Evolutionary conservation across 345 rosid genomes (phyloP), one percentile per base, ranked within the genome.

Genomic region (Odontarrhena argentea): DNA sequence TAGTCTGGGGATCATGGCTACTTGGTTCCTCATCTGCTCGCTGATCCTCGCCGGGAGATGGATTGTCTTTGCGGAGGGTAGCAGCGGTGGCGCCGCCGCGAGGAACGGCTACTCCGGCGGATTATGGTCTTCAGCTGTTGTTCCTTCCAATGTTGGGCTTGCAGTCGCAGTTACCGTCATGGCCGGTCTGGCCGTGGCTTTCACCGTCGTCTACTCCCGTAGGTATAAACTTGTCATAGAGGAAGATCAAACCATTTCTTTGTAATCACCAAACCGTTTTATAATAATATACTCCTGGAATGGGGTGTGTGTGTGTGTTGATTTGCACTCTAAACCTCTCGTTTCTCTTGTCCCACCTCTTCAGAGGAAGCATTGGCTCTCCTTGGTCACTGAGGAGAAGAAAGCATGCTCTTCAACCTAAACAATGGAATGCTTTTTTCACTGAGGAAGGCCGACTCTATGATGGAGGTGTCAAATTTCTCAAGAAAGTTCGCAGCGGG

Each of bases 321-420:
- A 3, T 10, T 35, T 67, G 55, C 55, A 45, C 63, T 46, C 71
- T 18, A 18, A 18, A 18, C 22, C 22, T 18, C 22, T 18, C 22
- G 54, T 67, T 47, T 37, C 37, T 49, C 66, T 37, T 28, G 37
- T 15, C 54, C 78, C 48, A 61, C 25, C n/a, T 60, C 49, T 67
- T 34, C 82, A 93, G 97, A 76, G 86, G 89, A 9, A 74, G 84
- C 77, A 82, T 81, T 73, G 87, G 83, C 77, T 90, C 97, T 32
- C 98, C 97, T 30, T 93, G 97, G 98, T 88, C 97, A 1, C 90
- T 82, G 38, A 75, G 90, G 69, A 85, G 91, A 86, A 90, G 92
- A 78, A 93, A 90, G 78, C 86, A 78, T 54, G 86, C 88, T 11
- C 98, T 93, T 77, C 78, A 68, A 12, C 82, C 92, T 7, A 79